phyloP scores from a whole-genome alignment of 1,284 basidiomycete species.

The Ustilago hordei region DNA sequence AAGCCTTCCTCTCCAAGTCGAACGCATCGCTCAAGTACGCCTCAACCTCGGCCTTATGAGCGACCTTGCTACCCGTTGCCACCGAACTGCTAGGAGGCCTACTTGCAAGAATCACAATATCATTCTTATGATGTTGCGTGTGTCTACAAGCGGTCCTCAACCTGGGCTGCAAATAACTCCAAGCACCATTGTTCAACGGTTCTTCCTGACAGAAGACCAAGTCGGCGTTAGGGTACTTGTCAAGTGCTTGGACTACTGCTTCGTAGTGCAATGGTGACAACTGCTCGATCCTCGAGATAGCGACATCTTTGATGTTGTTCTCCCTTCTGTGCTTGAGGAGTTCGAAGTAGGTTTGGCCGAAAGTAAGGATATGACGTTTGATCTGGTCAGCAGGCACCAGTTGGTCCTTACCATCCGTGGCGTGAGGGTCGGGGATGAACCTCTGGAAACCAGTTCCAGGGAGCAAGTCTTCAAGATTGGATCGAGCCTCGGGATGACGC shows the following conservation, averaged over 20 bases:
- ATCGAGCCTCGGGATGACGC: conserved; percentile 91
- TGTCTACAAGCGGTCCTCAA: conserved; percentile 64
- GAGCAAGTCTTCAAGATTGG: conserved; percentile 85
- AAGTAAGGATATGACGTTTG: conserved; percentile 82
- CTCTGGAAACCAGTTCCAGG: conserved; percentile 91
- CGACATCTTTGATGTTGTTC: conserved; percentile 81
- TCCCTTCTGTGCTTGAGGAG: conserved; percentile 74
- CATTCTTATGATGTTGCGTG: conserved; percentile 82
- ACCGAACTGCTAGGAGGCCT: conserved; percentile 72
- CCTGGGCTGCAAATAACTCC: conserved; percentile 90
- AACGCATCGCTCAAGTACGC: conserved; percentile 62
- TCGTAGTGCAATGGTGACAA: conserved; percentile 96
- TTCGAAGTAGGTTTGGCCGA: conserved; percentile 92
- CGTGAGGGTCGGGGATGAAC: conserved; percentile 87
- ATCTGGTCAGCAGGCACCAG: conserved; percentile 87
- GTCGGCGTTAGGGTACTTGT: conserved; percentile 94
- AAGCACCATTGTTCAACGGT: conserved; percentile 80
- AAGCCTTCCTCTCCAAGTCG: conserved; percentile 54
- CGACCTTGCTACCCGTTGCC: conserved; percentile 87
- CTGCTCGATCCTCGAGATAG: conserved; percentile 94
- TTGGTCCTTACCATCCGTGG: conserved; percentile 73
- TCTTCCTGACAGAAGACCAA: conserved; percentile 92
- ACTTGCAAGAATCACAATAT: conserved; percentile 70
- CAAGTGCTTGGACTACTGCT: conserved; percentile 70
- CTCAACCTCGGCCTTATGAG: conserved; percentile 67